A percentile compares a stretch with the other conserved stretches of the same genome.
Conservation (phyloP, 148 eudicot genomes). For the Chenopodium album region DNA sequence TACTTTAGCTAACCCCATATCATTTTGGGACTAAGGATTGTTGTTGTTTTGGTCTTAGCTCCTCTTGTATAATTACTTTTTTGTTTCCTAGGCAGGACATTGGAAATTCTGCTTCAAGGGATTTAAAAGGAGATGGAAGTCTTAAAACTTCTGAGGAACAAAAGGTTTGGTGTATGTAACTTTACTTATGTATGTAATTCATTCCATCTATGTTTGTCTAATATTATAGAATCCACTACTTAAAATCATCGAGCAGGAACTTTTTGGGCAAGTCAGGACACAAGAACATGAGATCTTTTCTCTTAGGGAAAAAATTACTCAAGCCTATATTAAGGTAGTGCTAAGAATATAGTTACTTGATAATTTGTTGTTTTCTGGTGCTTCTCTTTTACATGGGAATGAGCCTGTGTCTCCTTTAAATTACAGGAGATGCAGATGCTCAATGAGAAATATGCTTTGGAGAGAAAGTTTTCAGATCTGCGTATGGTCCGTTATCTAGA, state of each 20-base stretch:
- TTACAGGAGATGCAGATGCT: slow-evolving; percentile 74
- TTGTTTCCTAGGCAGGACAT: slow-evolving; percentile 26
- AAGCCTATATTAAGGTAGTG: slow-evolving; percentile 64
- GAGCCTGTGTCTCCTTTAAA: slow-evolving; percentile 20
- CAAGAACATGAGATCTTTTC: slow-evolving; percentile 59
- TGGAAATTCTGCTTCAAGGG: slow-evolving; percentile 45
- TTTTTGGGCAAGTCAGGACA: slow-evolving; percentile 46
- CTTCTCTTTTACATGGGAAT: slow-evolving; percentile 17
- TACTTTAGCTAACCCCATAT: too few relatives aligned
- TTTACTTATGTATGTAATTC: background rate
- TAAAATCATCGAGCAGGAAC: slow-evolving; percentile 49
- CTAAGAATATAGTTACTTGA: slow-evolving; percentile 5
- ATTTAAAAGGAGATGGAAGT: slow-evolving; percentile 38
- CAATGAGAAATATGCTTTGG: slow-evolving; percentile 77
- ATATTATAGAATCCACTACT: slow-evolving; percentile 10
- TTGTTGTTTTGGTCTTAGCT: background rate
- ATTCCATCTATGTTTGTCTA: background rate
- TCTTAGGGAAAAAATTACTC: slow-evolving; percentile 62
- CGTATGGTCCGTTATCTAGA: slow-evolving; percentile 62
- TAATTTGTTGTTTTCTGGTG: slow-evolving; percentile 5
- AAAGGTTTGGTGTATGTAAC: slow-evolving; percentile 44
- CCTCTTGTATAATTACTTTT: background rate
- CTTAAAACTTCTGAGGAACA: slow-evolving; percentile 38
- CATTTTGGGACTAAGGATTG: too few relatives aligned
- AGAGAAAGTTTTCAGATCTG: slow-evolving; percentile 70